phyloP scores from a whole-genome alignment of 768 basidiomycete species.

The Boletus reticuloceps region DNA sequence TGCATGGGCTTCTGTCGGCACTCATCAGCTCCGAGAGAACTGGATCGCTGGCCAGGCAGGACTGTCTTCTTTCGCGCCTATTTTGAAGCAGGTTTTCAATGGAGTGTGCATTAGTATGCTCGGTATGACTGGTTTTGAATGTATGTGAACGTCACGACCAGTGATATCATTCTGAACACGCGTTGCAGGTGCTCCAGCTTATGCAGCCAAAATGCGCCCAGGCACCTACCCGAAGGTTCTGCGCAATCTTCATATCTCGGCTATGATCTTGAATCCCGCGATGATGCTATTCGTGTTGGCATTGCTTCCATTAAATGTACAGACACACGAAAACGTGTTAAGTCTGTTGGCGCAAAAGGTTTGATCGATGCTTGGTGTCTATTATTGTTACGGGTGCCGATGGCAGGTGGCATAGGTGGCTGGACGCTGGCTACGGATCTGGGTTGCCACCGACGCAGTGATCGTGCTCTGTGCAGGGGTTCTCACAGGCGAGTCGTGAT shows the following conservation, averaged over 20 bases:
- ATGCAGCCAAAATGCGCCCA: conserved; percentile 57
- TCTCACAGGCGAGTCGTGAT: conserved; percentile 49
- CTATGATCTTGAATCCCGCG: conserved; percentile 51
- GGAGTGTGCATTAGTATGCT: conserved; percentile 72
- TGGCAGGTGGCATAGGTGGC: conserved; percentile 39
- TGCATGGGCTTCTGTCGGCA: conserved; percentile 53
- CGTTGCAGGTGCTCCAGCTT: conserved; percentile 55
- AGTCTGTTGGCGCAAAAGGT: conserved; percentile 61
- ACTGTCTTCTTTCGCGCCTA: conserved; percentile 25
- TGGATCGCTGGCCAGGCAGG: conserved; percentile 43
- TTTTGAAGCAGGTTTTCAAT: conserved; percentile 53
- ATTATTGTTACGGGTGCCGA: neutral
- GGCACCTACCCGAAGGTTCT: conserved; percentile 57
- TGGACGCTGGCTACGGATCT: conserved; percentile 59
- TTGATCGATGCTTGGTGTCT: conserved; percentile 1
- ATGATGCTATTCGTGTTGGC: conserved; percentile 63
- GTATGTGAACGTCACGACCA: conserved; percentile 27
- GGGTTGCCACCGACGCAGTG: conserved; percentile 65
- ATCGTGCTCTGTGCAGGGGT: conserved; percentile 74
- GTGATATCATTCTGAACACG: neutral
- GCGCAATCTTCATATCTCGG: conserved; percentile 61
- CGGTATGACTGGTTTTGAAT: conserved; percentile 71
- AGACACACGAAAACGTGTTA: conserved; percentile 58
- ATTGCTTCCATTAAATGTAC: conserved; percentile 49
- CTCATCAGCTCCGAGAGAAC: conserved; percentile 47